Percentiles rank a stretch among this genome's conserved stretches.
Evolutionary conservation across 2,329 filamentous ascomycete genomes (phyloP).

Genomic region (Colletotrichum euphorbiae): DNA sequence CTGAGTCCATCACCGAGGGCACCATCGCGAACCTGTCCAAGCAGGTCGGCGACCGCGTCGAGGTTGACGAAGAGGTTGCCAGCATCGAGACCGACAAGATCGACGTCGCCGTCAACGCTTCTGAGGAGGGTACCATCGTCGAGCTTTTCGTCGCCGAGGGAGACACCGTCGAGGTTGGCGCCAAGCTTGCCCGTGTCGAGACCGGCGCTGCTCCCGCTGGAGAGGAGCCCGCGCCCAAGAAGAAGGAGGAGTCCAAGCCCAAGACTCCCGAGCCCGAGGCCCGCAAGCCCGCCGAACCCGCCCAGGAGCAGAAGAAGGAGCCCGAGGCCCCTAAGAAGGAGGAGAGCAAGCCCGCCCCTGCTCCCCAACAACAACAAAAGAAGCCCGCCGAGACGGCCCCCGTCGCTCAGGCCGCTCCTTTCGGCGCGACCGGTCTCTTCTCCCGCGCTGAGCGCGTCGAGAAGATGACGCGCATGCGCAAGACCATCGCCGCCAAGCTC

Average conservation of each 20-base stretch:
- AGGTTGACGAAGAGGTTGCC: constrained; percentile 48
- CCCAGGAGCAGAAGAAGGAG: constrained; percentile 31
- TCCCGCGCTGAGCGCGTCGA: constrained; percentile 40
- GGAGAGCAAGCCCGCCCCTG: constrained; percentile 29
- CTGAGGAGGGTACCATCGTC: constrained; percentile 43
- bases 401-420: constrained; percentile 6
- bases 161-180: constrained; percentile 48
- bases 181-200: constrained; percentile 47
- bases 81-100: constrained; percentile 51
- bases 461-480: constrained; percentile 74
- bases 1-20: constrained; percentile 49
- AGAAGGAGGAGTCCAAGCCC: constrained; percentile 40
- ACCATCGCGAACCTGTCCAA: constrained; percentile 45
- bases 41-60: constrained; percentile 47
- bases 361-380: constrained; percentile 10
- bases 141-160: constrained; percentile 49
- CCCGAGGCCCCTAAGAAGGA: constrained; percentile 37
- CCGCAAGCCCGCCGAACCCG: constrained; percentile 24
- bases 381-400: constrained; percentile 22
- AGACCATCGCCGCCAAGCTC: constrained; percentile 77
- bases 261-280: constrained; percentile 23
- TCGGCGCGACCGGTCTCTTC: constrained; percentile 29
- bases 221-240: constrained; percentile 30
- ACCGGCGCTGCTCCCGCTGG: constrained; percentile 41
- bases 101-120: constrained; percentile 47